Conservation (phyloP, 192 early-diverging fungal genomes). For the Coemansia reversa region DNA sequence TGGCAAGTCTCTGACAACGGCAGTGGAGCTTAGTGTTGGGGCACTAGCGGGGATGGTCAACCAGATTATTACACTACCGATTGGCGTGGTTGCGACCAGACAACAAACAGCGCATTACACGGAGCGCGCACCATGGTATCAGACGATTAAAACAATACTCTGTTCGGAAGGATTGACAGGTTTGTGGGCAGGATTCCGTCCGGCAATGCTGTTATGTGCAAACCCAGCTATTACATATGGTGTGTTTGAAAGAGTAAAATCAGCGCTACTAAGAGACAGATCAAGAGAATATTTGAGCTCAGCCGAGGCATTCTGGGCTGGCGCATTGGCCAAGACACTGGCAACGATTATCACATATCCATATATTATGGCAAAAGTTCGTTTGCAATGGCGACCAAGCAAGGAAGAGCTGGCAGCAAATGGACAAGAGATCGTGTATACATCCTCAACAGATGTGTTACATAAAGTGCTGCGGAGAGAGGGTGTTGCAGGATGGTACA, state of each 20-base stretch:
- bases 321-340: slow-evolving; percentile 91
- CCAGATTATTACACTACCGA: slow-evolving; percentile 88
- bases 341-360: slow-evolving; percentile 86
- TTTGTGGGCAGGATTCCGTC: slow-evolving; percentile 89
- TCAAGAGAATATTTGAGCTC: slow-evolving; percentile 60
- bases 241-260: slow-evolving; percentile 82
- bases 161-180: slow-evolving; percentile 76
- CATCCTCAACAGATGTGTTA: slow-evolving; percentile 81
- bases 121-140: slow-evolving; percentile 65
- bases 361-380: slow-evolving; percentile 99
- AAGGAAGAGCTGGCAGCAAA: slow-evolving; percentile 60
- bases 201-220: slow-evolving; percentile 85
- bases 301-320: slow-evolving; percentile 87
- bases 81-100: slow-evolving; percentile 91
- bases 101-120: slow-evolving; percentile 78
- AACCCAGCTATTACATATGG: slow-evolving; percentile 99
- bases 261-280: slow-evolving; percentile 56
- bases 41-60: slow-evolving; percentile 86
- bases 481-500: slow-evolving; percentile 85
- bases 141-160: slow-evolving; percentile 70
- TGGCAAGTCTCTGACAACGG: slow-evolving; percentile 69
- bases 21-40: slow-evolving; percentile 83
- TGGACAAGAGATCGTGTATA: slow-evolving; percentile 65
- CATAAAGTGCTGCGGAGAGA: slow-evolving; percentile 72
- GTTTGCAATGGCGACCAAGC: slow-evolving; percentile 88